Percentiles rank a stretch among this genome's conserved stretches.
Evolutionary conservation across 352 stramenopile species (phyloP).

Genomic region (Phytophthora fragariaefolia): DNA sequence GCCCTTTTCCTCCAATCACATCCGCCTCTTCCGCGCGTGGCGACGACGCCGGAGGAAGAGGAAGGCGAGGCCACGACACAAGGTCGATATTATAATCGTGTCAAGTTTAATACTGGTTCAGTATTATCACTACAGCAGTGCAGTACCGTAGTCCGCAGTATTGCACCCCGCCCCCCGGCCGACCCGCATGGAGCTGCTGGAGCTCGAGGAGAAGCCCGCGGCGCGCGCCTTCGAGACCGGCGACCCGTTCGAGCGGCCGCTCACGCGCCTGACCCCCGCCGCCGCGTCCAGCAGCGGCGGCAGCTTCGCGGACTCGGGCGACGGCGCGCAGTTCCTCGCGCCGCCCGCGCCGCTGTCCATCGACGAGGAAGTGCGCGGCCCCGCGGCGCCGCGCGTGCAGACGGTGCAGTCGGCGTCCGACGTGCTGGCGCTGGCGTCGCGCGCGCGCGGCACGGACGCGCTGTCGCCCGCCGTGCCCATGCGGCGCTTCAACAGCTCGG

Average conservation of each 20-base stretch:
- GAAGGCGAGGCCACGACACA: not conserved
- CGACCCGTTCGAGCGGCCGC: conserved; percentile 24
- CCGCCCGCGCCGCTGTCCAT: conserved; percentile 24
- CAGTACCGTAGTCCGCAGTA: not conserved
- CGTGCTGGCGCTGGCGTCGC: conserved; percentile 35
- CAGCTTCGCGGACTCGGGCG: conserved; percentile 36
- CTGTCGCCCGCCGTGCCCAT: conserved; percentile 36
- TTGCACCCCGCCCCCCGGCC: not conserved
- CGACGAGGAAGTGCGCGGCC: conserved; percentile 19
- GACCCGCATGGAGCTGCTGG: conserved; percentile 23
- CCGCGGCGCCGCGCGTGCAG: conserved; percentile 9
- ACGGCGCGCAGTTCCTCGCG: conserved; percentile 21
- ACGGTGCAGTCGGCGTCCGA: conserved; percentile 38
- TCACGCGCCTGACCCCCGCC: conserved; percentile 19
- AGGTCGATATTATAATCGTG: too few relatives aligned
- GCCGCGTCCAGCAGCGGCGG: conserved; percentile 37
- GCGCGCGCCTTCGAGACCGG: not conserved
- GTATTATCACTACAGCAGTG: not conserved
- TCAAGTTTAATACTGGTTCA: too few relatives aligned
- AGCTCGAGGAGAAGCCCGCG: conserved; percentile 29
- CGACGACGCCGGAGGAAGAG: not conserved
- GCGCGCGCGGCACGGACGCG: conserved; percentile 17
- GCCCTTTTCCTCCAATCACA: not conserved
- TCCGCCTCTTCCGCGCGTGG: not conserved
- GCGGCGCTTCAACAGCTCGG: conserved; percentile 40